Conservation (phyloP, 805 yeast species). For the Yarrowia hollandica region DNA sequence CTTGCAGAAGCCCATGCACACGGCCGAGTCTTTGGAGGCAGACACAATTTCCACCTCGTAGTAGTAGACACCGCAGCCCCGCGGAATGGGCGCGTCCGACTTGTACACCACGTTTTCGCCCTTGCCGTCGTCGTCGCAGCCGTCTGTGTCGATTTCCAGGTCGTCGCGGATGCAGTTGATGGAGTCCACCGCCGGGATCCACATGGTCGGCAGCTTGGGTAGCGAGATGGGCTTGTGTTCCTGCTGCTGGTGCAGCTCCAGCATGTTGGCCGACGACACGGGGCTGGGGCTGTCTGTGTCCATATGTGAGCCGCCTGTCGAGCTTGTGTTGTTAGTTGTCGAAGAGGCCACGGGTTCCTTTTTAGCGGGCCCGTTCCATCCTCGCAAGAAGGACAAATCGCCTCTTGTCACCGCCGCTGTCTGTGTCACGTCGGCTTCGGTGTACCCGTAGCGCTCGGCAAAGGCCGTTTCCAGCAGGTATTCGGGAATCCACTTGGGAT, state of each 20-base stretch:
- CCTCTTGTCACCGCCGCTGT: neutral
- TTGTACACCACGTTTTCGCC: constrained; percentile 37
- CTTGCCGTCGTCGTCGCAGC: constrained; percentile 27
- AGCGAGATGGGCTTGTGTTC: constrained; percentile 27
- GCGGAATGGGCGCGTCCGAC: constrained; percentile 44
- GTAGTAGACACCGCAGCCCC: constrained; percentile 51
- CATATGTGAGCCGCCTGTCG: too few relatives aligned
- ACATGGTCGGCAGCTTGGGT: constrained; percentile 34
- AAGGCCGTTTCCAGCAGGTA: constrained; percentile 24
- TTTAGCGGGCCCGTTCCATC: neutral
- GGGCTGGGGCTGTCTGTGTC: neutral
- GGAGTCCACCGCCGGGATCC: constrained; percentile 16
- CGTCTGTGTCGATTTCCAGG: constrained; percentile 27
- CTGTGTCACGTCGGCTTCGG: constrained; percentile 3
- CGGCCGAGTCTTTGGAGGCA: constrained; percentile 44
- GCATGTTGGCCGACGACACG: constrained; percentile 22
- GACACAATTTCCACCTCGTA: constrained; percentile 48
- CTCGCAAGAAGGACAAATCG: constrained; percentile 1
- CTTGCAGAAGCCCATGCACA: constrained; percentile 50
- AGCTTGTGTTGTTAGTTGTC: neutral
- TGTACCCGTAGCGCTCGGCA: constrained; percentile 24
- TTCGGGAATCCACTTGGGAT: constrained; percentile 29
- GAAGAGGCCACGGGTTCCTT: too few relatives aligned
- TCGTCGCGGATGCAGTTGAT: constrained; percentile 14
- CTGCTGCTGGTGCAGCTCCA: constrained; percentile 15